Base-by-base conservation (phyloP, 768 basidiomycete species). In the Trametes cinnabarina region DNA sequence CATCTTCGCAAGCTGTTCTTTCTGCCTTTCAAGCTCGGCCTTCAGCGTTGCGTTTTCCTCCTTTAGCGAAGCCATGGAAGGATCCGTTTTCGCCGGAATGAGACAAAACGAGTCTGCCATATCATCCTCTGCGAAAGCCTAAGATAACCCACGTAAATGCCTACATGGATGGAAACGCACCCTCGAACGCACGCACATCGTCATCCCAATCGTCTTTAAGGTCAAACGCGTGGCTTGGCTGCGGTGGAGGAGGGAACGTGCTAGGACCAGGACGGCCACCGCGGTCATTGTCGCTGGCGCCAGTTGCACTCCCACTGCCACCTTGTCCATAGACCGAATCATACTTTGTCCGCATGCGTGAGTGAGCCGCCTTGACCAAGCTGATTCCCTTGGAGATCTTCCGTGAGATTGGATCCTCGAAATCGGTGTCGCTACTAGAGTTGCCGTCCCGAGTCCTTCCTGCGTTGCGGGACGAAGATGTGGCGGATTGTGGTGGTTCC, bases 71-170 rank as follows among this genome's bases (percentile, higher is more conserved):
- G 76, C 69, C 4, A 77, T 70, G 28, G 82, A 73, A 6, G 80
- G 69, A 49, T 85, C 85, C 26, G 81, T 72, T 30, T 81, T 84
- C 6, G 82, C 81, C 0, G 90, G 87, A 46, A 93, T 81, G 34
- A 93, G 68, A 63, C 79, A 90, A 68, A 92, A 92, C 0, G 90
- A 92, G 62, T 89, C 91, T 1, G 90, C 87, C 55, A 90, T 78
- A 30, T 89, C 86, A 62, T 86, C 83, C 26, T 79, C 85, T 83
- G 63, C 26, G 42, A 19, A 14, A 57, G 20, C 35, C 35, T 30
- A 4, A 39, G 37, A n/a, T 32, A 20, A 49, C 49, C 4, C 41
- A 28, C 25, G 7, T n/a, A 28, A 32, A 32, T 28, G 35, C 22
- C 15, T 49, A 42, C 34, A 41, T 51, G 64, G 15, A 19, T 12